Conservation (phyloP, 805 yeast genomes). For the Pichia ethanolica region DNA sequence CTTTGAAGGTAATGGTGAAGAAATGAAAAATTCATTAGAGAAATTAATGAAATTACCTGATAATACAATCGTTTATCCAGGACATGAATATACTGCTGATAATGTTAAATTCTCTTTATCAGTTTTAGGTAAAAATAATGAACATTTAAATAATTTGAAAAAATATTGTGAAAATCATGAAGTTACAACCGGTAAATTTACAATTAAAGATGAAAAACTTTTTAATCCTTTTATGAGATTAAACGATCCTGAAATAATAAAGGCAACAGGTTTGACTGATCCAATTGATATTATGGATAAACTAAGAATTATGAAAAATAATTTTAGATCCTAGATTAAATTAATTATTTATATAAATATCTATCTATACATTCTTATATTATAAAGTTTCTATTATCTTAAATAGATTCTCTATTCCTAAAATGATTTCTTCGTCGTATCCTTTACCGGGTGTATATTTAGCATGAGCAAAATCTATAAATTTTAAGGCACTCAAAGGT, state of each 20-base stretch:
- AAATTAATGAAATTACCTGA: slow-evolving; percentile 53
- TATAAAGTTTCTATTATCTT: slow-evolving; percentile 29
- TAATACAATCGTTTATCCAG: slow-evolving; percentile 77
- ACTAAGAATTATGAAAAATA: slow-evolving; percentile 73
- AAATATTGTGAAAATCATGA: slow-evolving; percentile 48
- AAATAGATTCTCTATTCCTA: slow-evolving; percentile 62
- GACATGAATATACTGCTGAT: slow-evolving; percentile 89
- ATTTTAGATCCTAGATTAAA: slow-evolving; percentile 16
- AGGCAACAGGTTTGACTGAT: slow-evolving; percentile 47
- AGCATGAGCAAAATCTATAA: slow-evolving; percentile 93
- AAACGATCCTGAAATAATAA: slow-evolving; percentile 52
- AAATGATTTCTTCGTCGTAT: slow-evolving; percentile 61
- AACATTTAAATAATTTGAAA: slow-evolving; percentile 48
- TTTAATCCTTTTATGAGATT: slow-evolving; percentile 90
- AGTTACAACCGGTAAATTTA: slow-evolving; percentile 76
- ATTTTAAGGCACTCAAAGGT: slow-evolving; percentile 49
- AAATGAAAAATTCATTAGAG: slow-evolving; percentile 72
- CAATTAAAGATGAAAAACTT: slow-evolving; percentile 71
- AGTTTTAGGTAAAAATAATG: slow-evolving; percentile 40
- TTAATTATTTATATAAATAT: neutral
- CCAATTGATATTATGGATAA: slow-evolving; percentile 57
- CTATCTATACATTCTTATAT: neutral
- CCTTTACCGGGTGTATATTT: slow-evolving; percentile 53
- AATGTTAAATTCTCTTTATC: slow-evolving; percentile 73
- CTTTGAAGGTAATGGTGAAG: slow-evolving; percentile 80